Evolutionary conservation across 192 early-diverging fungal genomes (phyloP), one percentile per base, ranked within the genome.

Genomic region (Mortierella antarctica): DNA sequence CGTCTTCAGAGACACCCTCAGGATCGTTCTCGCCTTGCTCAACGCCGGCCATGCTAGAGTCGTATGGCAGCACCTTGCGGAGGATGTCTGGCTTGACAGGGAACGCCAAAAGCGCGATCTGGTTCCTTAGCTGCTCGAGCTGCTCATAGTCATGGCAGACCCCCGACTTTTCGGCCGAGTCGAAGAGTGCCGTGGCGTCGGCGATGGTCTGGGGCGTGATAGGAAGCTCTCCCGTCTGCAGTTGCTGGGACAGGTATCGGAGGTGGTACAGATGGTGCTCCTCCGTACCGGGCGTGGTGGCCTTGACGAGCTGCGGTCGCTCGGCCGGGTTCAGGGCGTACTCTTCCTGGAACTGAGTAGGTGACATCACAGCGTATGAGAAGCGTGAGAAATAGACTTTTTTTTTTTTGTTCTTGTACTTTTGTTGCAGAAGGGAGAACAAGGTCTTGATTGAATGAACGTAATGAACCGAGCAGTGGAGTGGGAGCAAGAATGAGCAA

Each of bases 81-180:
- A 80, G 65, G 41, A 63, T 11, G n/a, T 80, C 77, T 6, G 77
- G 65, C 53, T 80, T 80, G 70, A 72, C 60, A 5, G 65, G 62
- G 60, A 68, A 80, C 6, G 70, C 70, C 13, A 80, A 48, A 41
- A 80, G 18, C 7, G 77, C 70, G 49, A 80, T 41, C n/a, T 80
- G 77, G 13, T 46, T 60, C 11, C 17, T 21, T 40, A 72, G 31
- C 47, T 72, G 64, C 15, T 64, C 56, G 9, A 80, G 45, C 9
- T 21, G 41, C 6, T n/a, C 40, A 5, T 13, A 21, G 53, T 64
- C 56, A 23, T 13, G 45, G 47, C 62, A 40, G 13, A 72, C 48
- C 5, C 44, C 21, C 13, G 77, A 80, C 15, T 64, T 65, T n/a
- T 68, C 54, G 11, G 70, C 77, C 10, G 46, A 49, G 10, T 55